Base-by-base conservation (phyloP, 2,329 filamentous ascomycete species). In the Drechslerella dactyloides region DNA sequence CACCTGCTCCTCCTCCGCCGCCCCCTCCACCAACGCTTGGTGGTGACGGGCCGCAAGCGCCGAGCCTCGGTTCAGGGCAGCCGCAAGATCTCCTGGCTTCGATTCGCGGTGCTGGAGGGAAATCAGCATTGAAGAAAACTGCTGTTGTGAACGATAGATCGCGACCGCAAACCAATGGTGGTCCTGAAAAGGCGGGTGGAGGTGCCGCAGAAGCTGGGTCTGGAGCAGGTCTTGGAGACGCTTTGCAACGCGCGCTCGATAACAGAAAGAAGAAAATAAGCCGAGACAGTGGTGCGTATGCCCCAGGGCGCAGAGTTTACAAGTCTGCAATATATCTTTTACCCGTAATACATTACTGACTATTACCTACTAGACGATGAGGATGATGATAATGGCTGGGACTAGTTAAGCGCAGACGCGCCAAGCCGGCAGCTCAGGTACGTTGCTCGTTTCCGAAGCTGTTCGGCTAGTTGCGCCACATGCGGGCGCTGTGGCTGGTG, bases 101-200 rank as follows among this genome's bases (percentile, higher is more conserved):
- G 77, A 94, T 94, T 74, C 87, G 90, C 74, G 86, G 86, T 56
- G 85, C 87, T 13, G 87, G 87, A 46, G 87, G 87, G 69, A 86
- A 89, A 72, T 85, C 82, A 23, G 82, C 87, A 21, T 83, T 94
- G 76, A 91, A 88, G 81, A 93, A 93, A 84, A 86, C 72, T 80
- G 77, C 72, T 83, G 90, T 79, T 90, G 93, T 79, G 83, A 85
- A 76, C 89, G 93, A 80, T 84, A 90, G 74, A 91, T 89, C 79
- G 84, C 76, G 2, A 89, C 88, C 24, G 77, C 83, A 35, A 85
- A 91, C 48, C 83, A 84, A 53, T 87, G 86, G 10, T 69, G 78
- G 21, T 75, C 78, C 46, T 74, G 78, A 46, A 75, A 76, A 44
- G 44, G 40, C 88, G 86, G 37, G 62, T 57, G 55, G 69, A 4